Evolutionary conservation across 305 asterid species (phyloP), one percentile per base, ranked within the genome.

Genomic region (Solanum hybrid): DNA sequence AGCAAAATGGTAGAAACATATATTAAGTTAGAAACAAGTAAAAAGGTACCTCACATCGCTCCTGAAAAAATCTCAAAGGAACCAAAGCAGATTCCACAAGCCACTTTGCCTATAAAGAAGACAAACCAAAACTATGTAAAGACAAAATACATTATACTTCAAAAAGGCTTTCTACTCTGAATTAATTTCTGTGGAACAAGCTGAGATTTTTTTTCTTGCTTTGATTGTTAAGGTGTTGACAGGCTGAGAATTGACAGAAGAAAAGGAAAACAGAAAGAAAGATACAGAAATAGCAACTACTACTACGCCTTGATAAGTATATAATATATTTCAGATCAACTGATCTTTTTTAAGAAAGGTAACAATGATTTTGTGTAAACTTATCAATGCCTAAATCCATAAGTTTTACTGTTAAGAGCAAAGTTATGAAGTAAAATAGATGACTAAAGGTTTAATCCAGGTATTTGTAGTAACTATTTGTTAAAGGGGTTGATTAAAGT

Each of bases 51-150:
- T 97, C 99, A 89, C 97, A 96, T 22, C 99, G 99, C 96, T 97
- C 99, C 94, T 96, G 99, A 90, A 97, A 96, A 92, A 91, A 95
- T 91, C 99, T 95, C 90, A 96, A 93, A 31, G 99, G 99, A 88
- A 96, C 99, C 91, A 97, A 86, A 22, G 99, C 94, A 90, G 99
- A 96, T 92, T 97, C 99, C 93, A 97, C 98, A 91, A 97, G 97
- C 99, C 99, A 97, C 79, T 97, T 96, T 75, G 98, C 99, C 99
- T 97, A 87, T 41, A 90, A 89, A 84, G 41, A 89, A 89, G 57
- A 68, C 38, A 88, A 61, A 65, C 33, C 38, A 86, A 91, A 89
- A 68, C 36, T 70, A 65, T 57, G 68, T n/a, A 79, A 89, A 61
- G 78, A 83, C 79, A 78, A 91, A 77, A 76, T 29, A 20, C 88